Evolutionary conservation across 2,329 filamentous ascomycete species (phyloP), one percentile per base, ranked within the genome.

Genomic region (Trematosphaeria pertusa): DNA sequence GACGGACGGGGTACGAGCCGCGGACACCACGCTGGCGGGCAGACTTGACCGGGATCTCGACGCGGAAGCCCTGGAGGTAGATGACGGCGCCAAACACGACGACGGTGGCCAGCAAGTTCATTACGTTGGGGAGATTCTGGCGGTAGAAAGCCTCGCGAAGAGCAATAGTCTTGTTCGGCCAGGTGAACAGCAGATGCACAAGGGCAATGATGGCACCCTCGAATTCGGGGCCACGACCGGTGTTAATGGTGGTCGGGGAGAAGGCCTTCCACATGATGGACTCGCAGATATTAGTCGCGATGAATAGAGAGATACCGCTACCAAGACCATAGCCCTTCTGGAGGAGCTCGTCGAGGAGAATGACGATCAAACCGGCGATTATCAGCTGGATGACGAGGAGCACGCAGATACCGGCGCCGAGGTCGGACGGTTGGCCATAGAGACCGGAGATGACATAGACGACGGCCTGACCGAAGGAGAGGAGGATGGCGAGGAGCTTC

Each of bases 221-320:
- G 70, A 97, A 99, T 80, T 99, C 94, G 67, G 95, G 95, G 52
- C 94, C 94, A 84, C 94, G 91, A 63, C 94, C 94, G 60, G 95
- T 99, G 85, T 99, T 99, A 81, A 97, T 95, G 72, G 94, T 97
- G 51, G 92, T 97, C 46, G 95, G 95, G 42, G 93, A 97, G 83
- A 99, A 97, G 41, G 95, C 94, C 84, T 97, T 97, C 94, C 94
- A 99, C 80, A 99, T 89, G 76, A 99, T 99, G 47, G 93, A 97
- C 83, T 99, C 94, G 89, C 94, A 99, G 71, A 99, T 97, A 85
- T 97, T 97, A 81, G 94, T 99, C 62, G 94, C 94, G 73, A 99
- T 99, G 84, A 99, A 99, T 58, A 99, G 89, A 37, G 93, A 97
- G 75, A 99, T 99, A 79, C 94, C 94, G 72, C 90, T 96, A 77